Base-by-base conservation (phyloP, 352 stramenopile species). In the Globisporangium nunn region DNA sequence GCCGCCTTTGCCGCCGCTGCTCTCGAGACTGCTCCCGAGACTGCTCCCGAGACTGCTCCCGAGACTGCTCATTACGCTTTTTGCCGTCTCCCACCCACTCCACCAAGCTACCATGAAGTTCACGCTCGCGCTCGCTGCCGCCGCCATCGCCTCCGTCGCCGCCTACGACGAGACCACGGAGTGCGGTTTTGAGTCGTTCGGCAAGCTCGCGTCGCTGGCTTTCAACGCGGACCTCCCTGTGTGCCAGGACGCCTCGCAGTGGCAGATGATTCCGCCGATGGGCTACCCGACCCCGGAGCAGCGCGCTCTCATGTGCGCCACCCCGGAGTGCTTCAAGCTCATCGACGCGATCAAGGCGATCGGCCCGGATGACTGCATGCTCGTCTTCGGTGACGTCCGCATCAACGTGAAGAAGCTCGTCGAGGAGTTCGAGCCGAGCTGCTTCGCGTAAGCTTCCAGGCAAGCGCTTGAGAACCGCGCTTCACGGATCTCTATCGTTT, bases 321-420 rank as follows among this genome's bases (percentile, higher is more conserved):
- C 49, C 28, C 18, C 18, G 0, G 35, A 18, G 35, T 74, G 67
- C 58, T 53, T 64, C 47, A 53, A 52, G 10, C 43, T 71, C 5
- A 62, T 71, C 44, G 54, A 37, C 3, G 58, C 45, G 4, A 18
- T 74, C 49, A 35, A 54, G 39, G 57, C 50, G 30, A 28, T 67
- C 28, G 52, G 48, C n/a, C 63, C 61, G 35, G 6, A 33, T 2
- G 67, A 74, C 61, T 74, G 67, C 60, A 54, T 69, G 44, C 58
- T 71, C n/a, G 59, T 54, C 23, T 58, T 68, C 29, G 47, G 41
- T 37, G 61, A 62, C 56, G 50, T 54, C 3, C 52, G 49, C 17
- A 11, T 74, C 28, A 71, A 74, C 67, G 63, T 68, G 29, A 62
- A 69, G 56, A 61, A 74, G 63, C 57, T 74, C 51, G 49, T 41